A percentile compares a stretch with the other conserved stretches of the same genome.
These are phyloP conservation scores for Calendula officinalis DNA, from an alignment of 129 eudicot genomes.

Conservation along the genomic window DNA sequence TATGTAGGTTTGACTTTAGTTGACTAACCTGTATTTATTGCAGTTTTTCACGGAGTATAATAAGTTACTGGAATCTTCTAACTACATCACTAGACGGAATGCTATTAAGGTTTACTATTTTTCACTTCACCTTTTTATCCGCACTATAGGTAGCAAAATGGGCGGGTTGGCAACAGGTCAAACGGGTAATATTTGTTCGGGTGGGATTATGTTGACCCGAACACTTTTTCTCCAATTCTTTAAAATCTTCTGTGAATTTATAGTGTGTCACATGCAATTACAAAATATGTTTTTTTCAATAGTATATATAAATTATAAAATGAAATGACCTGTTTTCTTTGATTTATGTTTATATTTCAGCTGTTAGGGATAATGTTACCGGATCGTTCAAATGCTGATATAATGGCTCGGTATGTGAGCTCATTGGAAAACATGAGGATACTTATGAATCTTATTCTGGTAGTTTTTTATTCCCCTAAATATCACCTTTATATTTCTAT, in stretches of 20 bases:
- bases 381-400: constrained; percentile 76
- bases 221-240: too few species aligned
- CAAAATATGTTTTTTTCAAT: not conserved
- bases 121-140: not conserved
- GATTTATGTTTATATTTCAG: constrained; percentile 33
- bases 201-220: too few species aligned
- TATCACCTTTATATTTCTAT: too few species aligned
- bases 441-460: constrained; percentile 80
- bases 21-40: constrained; percentile 30
- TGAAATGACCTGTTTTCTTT: not conserved
- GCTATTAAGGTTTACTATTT: constrained; percentile 55
- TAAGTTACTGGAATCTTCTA: constrained; percentile 58
- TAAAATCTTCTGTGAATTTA: too few species aligned
- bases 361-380: constrained; percentile 79
- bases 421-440: constrained; percentile 91
- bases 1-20: not conserved
- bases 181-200: too few species aligned
- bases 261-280: too few species aligned
- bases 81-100: constrained; percentile 75
- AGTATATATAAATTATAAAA: not conserved
- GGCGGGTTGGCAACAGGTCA: too few species aligned
- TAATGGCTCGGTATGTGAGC: constrained; percentile 79
- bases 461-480: too few species aligned
- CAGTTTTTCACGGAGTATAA: constrained; percentile 62
- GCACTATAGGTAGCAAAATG: not conserved